Conservation (phyloP, 345 rosid genomes). For the Linum usitatissimum region DNA sequence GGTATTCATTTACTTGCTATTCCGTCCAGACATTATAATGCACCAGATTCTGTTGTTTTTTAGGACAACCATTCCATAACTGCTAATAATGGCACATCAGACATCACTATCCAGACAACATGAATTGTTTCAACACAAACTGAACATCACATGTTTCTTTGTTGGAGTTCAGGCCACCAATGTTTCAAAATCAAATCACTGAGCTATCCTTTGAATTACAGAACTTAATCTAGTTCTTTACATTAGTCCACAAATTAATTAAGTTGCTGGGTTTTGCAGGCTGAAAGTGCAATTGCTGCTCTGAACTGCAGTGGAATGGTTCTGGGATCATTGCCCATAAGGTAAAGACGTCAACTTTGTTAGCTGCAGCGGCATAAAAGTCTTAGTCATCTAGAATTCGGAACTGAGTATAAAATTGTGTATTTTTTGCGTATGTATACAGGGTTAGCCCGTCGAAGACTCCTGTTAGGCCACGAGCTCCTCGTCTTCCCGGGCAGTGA, state of each 20-base stretch:
- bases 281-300: constrained; percentile 95
- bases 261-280: constrained; percentile 28
- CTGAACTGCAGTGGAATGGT: constrained; percentile 91
- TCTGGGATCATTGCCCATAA: constrained; percentile 82
- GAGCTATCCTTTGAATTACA: background rate
- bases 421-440: constrained; percentile 8
- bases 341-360: constrained; percentile 28
- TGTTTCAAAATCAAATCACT: background rate
- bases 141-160: background rate
- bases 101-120: background rate
- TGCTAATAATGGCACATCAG: background rate
- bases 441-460: constrained; percentile 99
- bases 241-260: too few species aligned
- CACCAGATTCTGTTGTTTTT: background rate
- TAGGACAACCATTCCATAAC: background rate
- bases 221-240: too few species aligned
- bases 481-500: constrained; percentile 62
- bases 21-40: background rate
- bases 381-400: background rate
- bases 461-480: constrained; percentile 84
- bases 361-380: background rate
- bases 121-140: background rate
- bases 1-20: background rate
- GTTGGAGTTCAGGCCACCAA: background rate
- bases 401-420: background rate